A percentile compares a stretch with the other conserved stretches of the same genome.
These are phyloP conservation scores for Paradendryphiella salina DNA, from an alignment of 2,329 filamentous ascomycete species.

Conservation along the genomic window DNA sequence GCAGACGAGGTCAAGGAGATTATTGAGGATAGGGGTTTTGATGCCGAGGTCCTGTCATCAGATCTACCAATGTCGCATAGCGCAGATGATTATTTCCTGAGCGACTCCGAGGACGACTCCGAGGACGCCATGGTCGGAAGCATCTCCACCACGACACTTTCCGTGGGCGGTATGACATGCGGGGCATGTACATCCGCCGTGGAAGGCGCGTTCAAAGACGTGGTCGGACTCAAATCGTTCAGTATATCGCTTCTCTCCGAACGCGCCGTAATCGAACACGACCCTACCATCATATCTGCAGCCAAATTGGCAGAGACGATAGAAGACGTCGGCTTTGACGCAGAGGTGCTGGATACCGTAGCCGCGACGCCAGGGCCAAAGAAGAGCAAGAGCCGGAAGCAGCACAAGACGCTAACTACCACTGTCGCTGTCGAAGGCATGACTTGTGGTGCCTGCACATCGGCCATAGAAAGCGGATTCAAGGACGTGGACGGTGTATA, in stretches of 20 bases:
- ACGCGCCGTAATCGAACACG: slow-evolving; percentile 82
- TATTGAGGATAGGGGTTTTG: slow-evolving; percentile 90
- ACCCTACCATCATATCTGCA: slow-evolving; percentile 59
- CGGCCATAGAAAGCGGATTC: slow-evolving; percentile 84
- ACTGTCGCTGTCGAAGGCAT: slow-evolving; percentile 92
- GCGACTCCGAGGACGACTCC: slow-evolving; percentile 44
- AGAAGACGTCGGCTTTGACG: slow-evolving; percentile 76
- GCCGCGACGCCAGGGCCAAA: slow-evolving; percentile 45
- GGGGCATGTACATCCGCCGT: slow-evolving; percentile 86
- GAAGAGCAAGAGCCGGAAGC: slow-evolving; percentile 46
- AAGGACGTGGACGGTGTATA: slow-evolving; percentile 73
- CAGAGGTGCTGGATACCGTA: slow-evolving; percentile 73
- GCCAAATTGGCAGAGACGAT: slow-evolving; percentile 62
- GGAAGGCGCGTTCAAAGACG: slow-evolving; percentile 76
- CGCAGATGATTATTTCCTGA: slow-evolving; percentile 42
- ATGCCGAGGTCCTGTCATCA: slow-evolving; percentile 83
- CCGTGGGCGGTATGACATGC: slow-evolving; percentile 87
- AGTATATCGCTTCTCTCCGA: slow-evolving; percentile 84
- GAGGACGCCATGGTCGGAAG: slow-evolving; percentile 48
- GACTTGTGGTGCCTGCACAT: slow-evolving; percentile 97
- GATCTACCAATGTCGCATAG: slow-evolving; percentile 64
- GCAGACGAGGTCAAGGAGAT: slow-evolving; percentile 78
- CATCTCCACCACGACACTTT: slow-evolving; percentile 67
- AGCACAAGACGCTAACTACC: slow-evolving; percentile 64
- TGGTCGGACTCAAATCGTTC: slow-evolving; percentile 72